These are phyloP conservation scores for Alternaria ethzedia DNA, from an alignment of 2,329 filamentous ascomycete genomes.

Conservation along the genomic window DNA sequence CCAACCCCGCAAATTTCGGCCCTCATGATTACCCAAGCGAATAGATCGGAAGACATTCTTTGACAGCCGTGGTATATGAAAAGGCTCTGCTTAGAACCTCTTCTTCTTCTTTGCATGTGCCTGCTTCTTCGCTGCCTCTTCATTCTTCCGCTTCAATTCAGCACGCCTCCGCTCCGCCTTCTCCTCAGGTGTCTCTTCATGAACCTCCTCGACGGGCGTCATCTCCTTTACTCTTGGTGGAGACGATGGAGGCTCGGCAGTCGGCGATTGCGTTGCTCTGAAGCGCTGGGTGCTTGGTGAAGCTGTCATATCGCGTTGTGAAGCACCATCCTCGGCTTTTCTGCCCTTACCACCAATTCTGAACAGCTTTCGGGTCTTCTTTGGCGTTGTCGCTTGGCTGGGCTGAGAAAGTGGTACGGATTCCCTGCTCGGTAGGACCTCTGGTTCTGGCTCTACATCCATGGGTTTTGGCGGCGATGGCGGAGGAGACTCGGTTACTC, in stretches of 20 bases:
- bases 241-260: conserved; percentile 12
- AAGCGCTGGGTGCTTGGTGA: conserved; percentile 8
- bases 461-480: not conserved
- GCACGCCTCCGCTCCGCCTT: conserved; percentile 62
- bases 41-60: not conserved
- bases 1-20: too few relatives aligned
- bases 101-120: conserved; percentile 45
- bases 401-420: conserved; percentile 4
- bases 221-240: conserved; percentile 13
- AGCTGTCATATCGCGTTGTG: not conserved
- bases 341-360: conserved; percentile 44
- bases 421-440: not conserved
- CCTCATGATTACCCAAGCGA: not conserved
- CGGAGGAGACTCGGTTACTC: conserved; percentile 1
- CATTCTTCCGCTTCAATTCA: conserved; percentile 63
- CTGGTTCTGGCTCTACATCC: not conserved
- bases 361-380: conserved; percentile 30
- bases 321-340: conserved; percentile 3
- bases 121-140: conserved; percentile 61
- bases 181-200: conserved; percentile 55
- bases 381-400: conserved; percentile 10
- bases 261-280: conserved; percentile 13
- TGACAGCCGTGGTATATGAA: too few relatives aligned
- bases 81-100: conserved; percentile 22
- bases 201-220: conserved; percentile 19